A percentile compares a stretch with the other conserved stretches of the same genome.
Evolutionary conservation across 129 eudicot species (phyloP).

Genomic region (Ambrosia artemisiifolia): DNA sequence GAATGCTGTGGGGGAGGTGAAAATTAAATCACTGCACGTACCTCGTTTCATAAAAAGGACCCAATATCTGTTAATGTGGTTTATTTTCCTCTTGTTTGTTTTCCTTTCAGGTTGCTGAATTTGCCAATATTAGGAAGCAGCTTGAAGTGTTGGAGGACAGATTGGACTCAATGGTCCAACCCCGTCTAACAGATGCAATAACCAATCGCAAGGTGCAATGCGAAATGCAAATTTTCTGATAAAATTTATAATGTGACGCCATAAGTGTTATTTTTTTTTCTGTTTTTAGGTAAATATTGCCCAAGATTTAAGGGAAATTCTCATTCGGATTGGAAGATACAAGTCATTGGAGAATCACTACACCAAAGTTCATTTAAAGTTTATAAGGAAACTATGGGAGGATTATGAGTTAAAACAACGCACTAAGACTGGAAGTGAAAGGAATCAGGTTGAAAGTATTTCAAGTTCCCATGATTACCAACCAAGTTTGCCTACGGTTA

Average conservation of each 20-base stretch:
- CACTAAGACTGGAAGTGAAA: conserved; percentile 55
- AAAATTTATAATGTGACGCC: background rate
- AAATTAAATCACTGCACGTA: background rate
- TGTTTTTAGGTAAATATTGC: conserved; percentile 67
- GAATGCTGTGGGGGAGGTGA: conserved; percentile 97
- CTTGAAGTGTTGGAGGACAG: conserved; percentile 99
- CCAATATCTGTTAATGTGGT: background rate
- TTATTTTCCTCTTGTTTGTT: background rate
- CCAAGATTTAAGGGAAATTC: conserved; percentile 90
- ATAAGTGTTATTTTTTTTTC: background rate
- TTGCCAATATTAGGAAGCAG: conserved; percentile 96
- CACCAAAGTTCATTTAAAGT: conserved; percentile 81
- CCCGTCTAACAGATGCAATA: conserved; percentile 88
- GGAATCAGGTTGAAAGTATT: conserved; percentile 51
- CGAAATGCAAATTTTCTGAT: background rate
- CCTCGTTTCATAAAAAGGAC: conserved; percentile 12
- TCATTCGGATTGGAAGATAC: conserved; percentile 85
- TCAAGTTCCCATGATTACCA: conserved; percentile 50
- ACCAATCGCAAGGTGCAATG: conserved; percentile 69
- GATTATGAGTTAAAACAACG: conserved; percentile 70
- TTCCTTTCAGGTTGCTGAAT: conserved; percentile 88
- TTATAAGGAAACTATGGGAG: conserved; percentile 85
- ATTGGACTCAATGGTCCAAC: conserved; percentile 98
- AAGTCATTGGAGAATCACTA: conserved; percentile 83
- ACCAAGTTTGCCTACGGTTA: conserved; percentile 35